Conservation (phyloP, 192 early-diverging fungal genomes). For the Dimargaris cristalligena region DNA sequence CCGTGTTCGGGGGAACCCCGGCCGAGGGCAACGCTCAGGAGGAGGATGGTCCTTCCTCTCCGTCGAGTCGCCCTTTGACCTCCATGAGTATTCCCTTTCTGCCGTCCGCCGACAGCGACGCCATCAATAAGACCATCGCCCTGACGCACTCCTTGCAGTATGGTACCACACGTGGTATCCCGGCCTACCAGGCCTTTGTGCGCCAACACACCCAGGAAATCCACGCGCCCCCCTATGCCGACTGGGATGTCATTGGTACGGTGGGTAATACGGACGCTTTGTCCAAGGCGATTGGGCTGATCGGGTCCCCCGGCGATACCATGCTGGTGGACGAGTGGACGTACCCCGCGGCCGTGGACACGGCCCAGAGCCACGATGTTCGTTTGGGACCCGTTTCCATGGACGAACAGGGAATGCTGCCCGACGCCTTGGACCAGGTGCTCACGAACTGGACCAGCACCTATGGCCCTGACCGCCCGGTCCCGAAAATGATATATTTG, state of each 20-base stretch:
- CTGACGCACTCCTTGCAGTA: conserved; percentile 43
- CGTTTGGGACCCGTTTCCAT: conserved; percentile 27
- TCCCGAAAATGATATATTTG: conserved; percentile 42
- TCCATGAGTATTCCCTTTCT: conserved; percentile 9
- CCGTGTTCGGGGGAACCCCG: too few species aligned
- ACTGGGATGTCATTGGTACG: conserved; percentile 49
- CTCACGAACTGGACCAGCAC: conserved; percentile 24
- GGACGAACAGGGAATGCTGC: conserved; percentile 47
- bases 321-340: conserved; percentile 47
- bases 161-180: conserved; percentile 33
- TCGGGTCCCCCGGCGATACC: conserved; percentile 38
- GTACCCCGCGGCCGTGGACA: conserved; percentile 40
- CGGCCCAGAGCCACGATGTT: conserved; percentile 31
- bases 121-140: conserved; percentile 11
- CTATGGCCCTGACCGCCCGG: conserved; percentile 18
- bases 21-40: conserved; percentile 26
- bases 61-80: conserved; percentile 12
- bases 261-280: conserved; percentile 45
- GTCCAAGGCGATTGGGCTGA: conserved; percentile 34
- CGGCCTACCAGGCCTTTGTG: conserved; percentile 26
- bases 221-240: conserved; percentile 32
- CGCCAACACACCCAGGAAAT: conserved; percentile 28
- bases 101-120: background rate
- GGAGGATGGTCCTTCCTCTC: conserved; percentile 29
- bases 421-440: conserved; percentile 32